Evolutionary conservation across 148 eudicot genomes (phyloP), one percentile per base, ranked within the genome.

Genomic region (Diospyros kaki): DNA sequence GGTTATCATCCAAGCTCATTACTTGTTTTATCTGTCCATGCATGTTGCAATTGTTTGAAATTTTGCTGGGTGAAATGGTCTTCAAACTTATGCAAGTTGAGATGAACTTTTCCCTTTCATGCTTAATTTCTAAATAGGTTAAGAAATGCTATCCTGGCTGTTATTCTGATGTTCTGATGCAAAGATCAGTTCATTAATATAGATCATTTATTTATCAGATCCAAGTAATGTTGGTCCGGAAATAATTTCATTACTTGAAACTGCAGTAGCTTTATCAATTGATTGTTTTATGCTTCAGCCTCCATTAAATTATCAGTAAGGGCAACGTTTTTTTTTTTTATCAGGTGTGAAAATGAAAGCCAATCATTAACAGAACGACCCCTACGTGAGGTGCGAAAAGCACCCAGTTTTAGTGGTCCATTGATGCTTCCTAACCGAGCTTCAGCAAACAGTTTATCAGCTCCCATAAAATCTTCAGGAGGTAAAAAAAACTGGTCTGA

Each of bases 381-480:
- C 64, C 85, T 73, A 53, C 82, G 78, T 39, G 88, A 79, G 61
- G 81, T 84, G 41, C 86, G 94, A 69, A 92, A 79, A 85, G 87
- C 84, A 66, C 97, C 98, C 64, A 90, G 97, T 83, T 85, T 88
- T 77, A 95, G 98, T 76, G 98, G 98, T 77, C 97, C 97, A 17
- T 80, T 95, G 78, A 84, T 82, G 88, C 87, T 95, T 79, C 93
- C 97, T 28, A 95, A 80, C 71, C 92, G 94, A 75, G 97, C 98
- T 78, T 92, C 98, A 72, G 97, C 92, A 72, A 95, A 95, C 81
- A 95, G 98, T 86, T 87, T 92, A 76, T 95, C 98, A 68, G 98
- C 98, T 77, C 98, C 98, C 40, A 92, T 92, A 63, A 95, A 95
- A 81, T 83, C 97, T 41, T 90, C 98, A 42, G 91, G 87, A 86